A percentile compares a stretch with the other conserved stretches of the same genome.
These are phyloP conservation scores for Mortierella sp. DNA, from an alignment of 371 early-diverging fungal species.

Conservation along the genomic window DNA sequence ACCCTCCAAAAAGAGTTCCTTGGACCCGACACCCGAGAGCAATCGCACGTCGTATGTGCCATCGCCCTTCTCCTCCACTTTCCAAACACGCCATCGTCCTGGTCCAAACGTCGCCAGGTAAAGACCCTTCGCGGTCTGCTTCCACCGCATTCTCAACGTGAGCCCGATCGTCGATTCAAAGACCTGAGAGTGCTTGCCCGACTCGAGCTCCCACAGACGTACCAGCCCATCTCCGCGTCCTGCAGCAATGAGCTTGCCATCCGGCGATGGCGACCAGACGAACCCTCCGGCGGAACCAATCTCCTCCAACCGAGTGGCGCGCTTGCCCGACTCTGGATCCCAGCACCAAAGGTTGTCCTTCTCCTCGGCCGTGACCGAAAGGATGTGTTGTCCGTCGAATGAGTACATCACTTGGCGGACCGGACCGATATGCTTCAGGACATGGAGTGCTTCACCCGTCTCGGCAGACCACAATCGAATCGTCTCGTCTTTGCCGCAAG, in stretches of 20 bases:
- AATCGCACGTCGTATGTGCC: neutral
- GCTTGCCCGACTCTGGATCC: neutral
- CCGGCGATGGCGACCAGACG: neutral
- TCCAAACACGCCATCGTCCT: neutral
- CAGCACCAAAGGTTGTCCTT: neutral
- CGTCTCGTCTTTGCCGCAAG: slow-evolving; percentile 1
- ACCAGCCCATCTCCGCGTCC: neutral
- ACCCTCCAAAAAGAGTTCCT: neutral
- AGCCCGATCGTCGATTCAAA: neutral
- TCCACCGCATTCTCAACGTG: neutral
- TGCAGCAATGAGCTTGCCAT: neutral
- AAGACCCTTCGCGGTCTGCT: neutral
- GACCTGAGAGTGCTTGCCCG: neutral
- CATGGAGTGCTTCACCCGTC: neutral
- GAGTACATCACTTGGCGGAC: neutral
- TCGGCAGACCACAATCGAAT: slow-evolving; percentile 8
- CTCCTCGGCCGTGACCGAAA: neutral
- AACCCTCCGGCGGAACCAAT: neutral
- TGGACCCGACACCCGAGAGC: neutral
- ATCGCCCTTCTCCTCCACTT: neutral
- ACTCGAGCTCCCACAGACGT: neutral
- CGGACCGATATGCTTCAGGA: neutral
- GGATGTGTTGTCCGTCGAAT: neutral
- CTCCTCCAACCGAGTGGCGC: neutral
- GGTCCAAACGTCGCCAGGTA: neutral